Base-by-base conservation (phyloP, 352 stramenopile genomes). In the Phytopythium montanum region DNA sequence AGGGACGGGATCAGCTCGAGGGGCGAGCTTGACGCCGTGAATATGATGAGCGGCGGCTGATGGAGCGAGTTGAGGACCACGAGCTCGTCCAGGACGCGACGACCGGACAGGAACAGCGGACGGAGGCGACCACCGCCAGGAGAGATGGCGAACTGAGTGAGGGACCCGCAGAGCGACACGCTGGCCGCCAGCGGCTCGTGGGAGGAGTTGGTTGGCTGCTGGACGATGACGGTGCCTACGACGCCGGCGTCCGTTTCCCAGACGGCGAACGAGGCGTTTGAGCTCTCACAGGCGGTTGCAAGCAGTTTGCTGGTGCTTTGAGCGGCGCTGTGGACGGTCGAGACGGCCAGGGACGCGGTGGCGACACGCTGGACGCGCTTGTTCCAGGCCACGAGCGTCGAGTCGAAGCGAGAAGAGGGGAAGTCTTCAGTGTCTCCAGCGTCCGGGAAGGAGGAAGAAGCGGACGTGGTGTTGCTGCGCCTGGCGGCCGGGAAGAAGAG, bases 301-400 rank as follows among this genome's bases (percentile, higher is more conserved):
- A 79, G 85, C 0, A 81, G 65, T 41, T 88, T 72, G 54, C 85
- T 86, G 33, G 81, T 76, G 5, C 72, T 68, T 0, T 65, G 66
- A 10, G 36, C 34, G 29, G 72, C 54, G 33, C 63, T 70, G 0
- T 74, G 57, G 10, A 72, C 62, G 28, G 86, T 56, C 53, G 85
- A 82, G 6, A 71, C 85, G 0, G 59, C 68, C 38, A 89, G 48
- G 19, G 82, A 48, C 10, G 68, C 66, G 0, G 79, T 89, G 18
- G 79, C 76, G 29, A 70, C 75, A 9, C 63, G 66, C 50, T 89
- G 76, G 21, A 63, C 58, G 8, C 65, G 53, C 63, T 87, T 87
- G 50, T 51, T 86, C 79, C 79, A 89, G 0, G 87, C 65, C 34
- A 85, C 38, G 23, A 89, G 42, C 14, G 79, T 85, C 48, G 79